phyloP scores from a whole-genome alignment of 768 basidiomycete genomes.

The Pisolithus tinctorius region DNA sequence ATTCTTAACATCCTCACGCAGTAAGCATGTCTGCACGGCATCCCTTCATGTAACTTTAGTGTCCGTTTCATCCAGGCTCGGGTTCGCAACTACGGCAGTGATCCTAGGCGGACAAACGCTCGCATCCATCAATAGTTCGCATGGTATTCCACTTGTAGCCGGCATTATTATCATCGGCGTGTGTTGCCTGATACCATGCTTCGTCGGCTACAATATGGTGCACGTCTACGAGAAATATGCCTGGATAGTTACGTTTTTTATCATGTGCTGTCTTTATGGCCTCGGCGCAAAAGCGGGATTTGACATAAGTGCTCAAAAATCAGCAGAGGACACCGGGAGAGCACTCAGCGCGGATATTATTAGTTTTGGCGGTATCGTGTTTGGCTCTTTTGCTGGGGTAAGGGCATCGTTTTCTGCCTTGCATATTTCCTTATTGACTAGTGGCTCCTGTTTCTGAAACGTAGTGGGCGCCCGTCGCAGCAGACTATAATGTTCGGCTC shows the following conservation, averaged over 20 bases:
- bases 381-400: conserved; percentile 41
- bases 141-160: conserved; percentile 38
- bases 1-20: conserved; percentile 49
- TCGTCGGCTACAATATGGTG: conserved; percentile 40
- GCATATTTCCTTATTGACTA: neutral
- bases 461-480: conserved; percentile 44
- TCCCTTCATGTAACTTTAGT: neutral
- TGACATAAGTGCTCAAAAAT: conserved; percentile 36
- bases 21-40: conserved; percentile 8
- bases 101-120: conserved; percentile 50
- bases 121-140: conserved; percentile 35
- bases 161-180: conserved; percentile 43
- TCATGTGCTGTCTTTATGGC: conserved; percentile 47
- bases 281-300: conserved; percentile 43
- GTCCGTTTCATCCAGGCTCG: conserved; percentile 27
- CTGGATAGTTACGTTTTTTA: conserved; percentile 41
- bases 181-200: conserved; percentile 38
- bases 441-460: neutral
- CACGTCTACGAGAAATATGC: conserved; percentile 50
- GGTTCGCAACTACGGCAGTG: conserved; percentile 42
- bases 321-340: conserved; percentile 37
- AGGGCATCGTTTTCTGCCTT: conserved; percentile 1
- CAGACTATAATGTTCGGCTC: conserved; percentile 48
- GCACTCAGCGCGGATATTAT: conserved; percentile 42
- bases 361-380: conserved; percentile 46